A percentile compares a stretch with the other conserved stretches of the same genome.
Conservation (phyloP, 2,329 filamentous ascomycete genomes). For the Capronia americana region DNA sequence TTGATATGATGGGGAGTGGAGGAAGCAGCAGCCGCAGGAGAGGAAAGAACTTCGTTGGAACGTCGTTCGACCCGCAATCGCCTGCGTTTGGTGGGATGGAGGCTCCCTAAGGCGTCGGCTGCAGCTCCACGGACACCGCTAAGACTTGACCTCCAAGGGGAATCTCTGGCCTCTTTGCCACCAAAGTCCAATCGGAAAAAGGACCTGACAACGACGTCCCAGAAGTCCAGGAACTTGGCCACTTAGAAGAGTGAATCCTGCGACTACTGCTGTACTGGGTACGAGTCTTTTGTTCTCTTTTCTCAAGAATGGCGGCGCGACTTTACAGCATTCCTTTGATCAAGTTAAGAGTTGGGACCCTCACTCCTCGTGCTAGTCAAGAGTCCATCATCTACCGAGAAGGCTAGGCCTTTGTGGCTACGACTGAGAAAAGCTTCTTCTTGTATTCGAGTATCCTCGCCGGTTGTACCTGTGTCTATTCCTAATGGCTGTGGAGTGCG, state of each 20-base stretch:
- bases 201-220: neutral
- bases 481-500: neutral
- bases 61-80: neutral
- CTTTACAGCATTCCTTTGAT: too few relatives aligned
- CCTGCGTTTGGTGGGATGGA: slow-evolving; percentile 5
- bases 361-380: neutral
- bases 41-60: slow-evolving; percentile 13
- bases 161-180: neutral
- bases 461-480: neutral
- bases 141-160: neutral
- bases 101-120: neutral
- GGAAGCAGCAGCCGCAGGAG: slow-evolving; percentile 10
- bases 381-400: neutral
- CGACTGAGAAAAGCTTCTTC: neutral
- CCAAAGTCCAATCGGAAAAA: neutral
- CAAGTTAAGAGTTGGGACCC: neutral
- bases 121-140: neutral
- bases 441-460: neutral
- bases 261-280: neutral
- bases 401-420: neutral
- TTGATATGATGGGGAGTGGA: slow-evolving; percentile 3
- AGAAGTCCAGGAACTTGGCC: slow-evolving; percentile 4
- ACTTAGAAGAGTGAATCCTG: neutral
- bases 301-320: neutral
- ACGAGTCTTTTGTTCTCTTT: neutral